Conservation (phyloP, 805 yeast species). For the Barnettozyma sp. region DNA sequence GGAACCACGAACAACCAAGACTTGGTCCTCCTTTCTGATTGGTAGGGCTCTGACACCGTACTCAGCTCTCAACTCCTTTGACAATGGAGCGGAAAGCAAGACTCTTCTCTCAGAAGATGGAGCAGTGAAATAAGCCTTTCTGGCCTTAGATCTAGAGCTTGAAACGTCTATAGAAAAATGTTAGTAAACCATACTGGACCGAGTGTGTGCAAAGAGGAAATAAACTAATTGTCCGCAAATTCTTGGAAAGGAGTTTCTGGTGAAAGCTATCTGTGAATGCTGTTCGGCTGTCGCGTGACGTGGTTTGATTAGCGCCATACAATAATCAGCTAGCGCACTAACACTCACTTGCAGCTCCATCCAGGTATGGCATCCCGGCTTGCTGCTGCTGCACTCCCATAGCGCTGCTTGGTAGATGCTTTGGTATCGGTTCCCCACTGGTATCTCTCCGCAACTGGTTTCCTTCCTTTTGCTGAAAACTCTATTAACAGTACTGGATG, state of each 20-base stretch:
- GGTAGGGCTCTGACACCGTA: constrained; percentile 95
- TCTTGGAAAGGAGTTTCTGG: background rate
- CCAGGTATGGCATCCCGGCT: no score
- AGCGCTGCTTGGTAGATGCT: no score
- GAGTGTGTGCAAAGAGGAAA: background rate
- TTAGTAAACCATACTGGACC: constrained; percentile 24
- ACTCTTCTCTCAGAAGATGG: constrained; percentile 94
- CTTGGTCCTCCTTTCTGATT: constrained; percentile 96
- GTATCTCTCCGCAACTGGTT: no score
- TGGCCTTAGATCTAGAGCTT: constrained; percentile 97
- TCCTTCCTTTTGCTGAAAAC: no score
- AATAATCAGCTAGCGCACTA: no score
- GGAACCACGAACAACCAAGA: constrained; percentile 94
- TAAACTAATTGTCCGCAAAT: background rate
- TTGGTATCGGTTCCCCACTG: no score
- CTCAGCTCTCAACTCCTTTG: constrained; percentile 97
- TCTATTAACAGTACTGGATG: no score
- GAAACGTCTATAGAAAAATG: constrained; percentile 72
- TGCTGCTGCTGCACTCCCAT: no score
- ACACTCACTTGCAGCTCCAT: no score
- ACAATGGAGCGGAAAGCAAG: constrained; percentile 95
- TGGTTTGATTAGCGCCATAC: no score
- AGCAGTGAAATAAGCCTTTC: constrained; percentile 99
- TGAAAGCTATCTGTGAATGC: no score
- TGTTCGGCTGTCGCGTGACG: no score